Evolutionary conservation across 1,139 yeast species (phyloP).

Genomic region (Zhuliangozyma blackwelliae): DNA sequence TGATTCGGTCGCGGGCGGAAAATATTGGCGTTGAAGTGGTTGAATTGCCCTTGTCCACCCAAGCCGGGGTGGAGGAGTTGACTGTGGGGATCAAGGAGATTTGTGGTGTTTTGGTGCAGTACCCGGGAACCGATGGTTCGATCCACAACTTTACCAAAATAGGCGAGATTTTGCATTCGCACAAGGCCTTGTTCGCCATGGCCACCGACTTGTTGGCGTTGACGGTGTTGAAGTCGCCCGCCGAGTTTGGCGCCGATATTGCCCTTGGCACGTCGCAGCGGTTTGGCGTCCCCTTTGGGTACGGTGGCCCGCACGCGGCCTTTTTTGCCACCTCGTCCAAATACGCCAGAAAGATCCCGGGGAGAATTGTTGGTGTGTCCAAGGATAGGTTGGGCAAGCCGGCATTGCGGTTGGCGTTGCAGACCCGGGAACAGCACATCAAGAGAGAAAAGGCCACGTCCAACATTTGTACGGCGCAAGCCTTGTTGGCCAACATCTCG

Average conservation of each 20-base stretch:
- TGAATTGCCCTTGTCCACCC: slow-evolving; percentile 50
- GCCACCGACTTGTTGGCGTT: slow-evolving; percentile 90
- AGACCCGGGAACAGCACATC: slow-evolving; percentile 97
- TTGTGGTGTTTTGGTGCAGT: slow-evolving; percentile 85
- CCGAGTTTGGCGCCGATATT: slow-evolving; percentile 85
- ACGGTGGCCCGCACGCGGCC: slow-evolving; percentile 99
- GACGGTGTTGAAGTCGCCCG: slow-evolving; percentile 80
- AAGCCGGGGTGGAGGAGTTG: slow-evolving; percentile 42
- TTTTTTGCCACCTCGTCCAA: slow-evolving; percentile 81
- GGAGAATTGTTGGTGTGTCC: slow-evolving; percentile 89
- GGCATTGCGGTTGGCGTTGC: slow-evolving; percentile 89
- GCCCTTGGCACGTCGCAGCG: slow-evolving; percentile 92
- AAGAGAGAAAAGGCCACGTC: slow-evolving; percentile 97
- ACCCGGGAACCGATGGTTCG: slow-evolving; percentile 86
- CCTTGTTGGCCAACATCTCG: slow-evolving; percentile 89
- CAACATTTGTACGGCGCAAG: slow-evolving; percentile 97
- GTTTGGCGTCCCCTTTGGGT: slow-evolving; percentile 96
- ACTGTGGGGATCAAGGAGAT: slow-evolving; percentile 35
- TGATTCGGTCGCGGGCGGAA: slow-evolving; percentile 71
- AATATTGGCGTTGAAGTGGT: slow-evolving; percentile 68
- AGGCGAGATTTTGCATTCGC: slow-evolving; percentile 61
- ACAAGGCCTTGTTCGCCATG: slow-evolving; percentile 74
- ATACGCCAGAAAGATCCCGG: slow-evolving; percentile 90
- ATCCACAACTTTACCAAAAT: slow-evolving; percentile 52
- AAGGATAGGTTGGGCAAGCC: slow-evolving; percentile 87